Percentiles rank a stretch among this genome's conserved stretches.
Evolutionary conservation across 139 green algal species (phyloP).

Genomic region (Raphidocelis subcapitata): DNA sequence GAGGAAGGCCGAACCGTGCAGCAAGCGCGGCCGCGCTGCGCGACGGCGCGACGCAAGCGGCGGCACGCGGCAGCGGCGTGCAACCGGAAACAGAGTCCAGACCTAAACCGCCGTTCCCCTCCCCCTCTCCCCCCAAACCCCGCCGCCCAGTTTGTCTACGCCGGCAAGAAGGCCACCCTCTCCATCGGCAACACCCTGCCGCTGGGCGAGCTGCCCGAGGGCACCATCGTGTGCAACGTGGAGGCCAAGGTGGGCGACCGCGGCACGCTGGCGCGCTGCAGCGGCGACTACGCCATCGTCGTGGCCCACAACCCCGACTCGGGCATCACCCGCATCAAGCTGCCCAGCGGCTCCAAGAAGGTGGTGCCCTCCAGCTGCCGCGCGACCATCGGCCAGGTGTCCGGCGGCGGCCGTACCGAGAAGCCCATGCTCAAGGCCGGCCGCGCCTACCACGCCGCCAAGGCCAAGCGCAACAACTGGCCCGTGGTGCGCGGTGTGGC

Average conservation of each 20-base stretch:
- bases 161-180: slow-evolving; percentile 94
- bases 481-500: slow-evolving; percentile 96
- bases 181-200: slow-evolving; percentile 97
- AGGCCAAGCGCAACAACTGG: slow-evolving; percentile 94
- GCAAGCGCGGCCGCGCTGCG: no score
- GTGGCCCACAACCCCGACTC: slow-evolving; percentile 97
- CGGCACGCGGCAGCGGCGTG: no score
- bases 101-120: background rate
- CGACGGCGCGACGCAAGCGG: no score
- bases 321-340: slow-evolving; percentile 97
- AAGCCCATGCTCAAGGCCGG: slow-evolving; percentile 99
- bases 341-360: slow-evolving; percentile 98
- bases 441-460: slow-evolving; percentile 96
- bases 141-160: slow-evolving; percentile 89
- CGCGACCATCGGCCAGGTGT: slow-evolving; percentile 95
- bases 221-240: slow-evolving; percentile 98
- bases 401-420: slow-evolving; percentile 97
- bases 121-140: background rate
- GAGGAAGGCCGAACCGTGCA: no score
- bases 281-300: slow-evolving; percentile 97
- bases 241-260: slow-evolving; percentile 95
- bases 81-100: no score
- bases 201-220: slow-evolving; percentile 96
- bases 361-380: slow-evolving; percentile 90
- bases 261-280: slow-evolving; percentile 88